Base-by-base conservation (phyloP, 768 basidiomycete species). In the Asterophora parasitica region DNA sequence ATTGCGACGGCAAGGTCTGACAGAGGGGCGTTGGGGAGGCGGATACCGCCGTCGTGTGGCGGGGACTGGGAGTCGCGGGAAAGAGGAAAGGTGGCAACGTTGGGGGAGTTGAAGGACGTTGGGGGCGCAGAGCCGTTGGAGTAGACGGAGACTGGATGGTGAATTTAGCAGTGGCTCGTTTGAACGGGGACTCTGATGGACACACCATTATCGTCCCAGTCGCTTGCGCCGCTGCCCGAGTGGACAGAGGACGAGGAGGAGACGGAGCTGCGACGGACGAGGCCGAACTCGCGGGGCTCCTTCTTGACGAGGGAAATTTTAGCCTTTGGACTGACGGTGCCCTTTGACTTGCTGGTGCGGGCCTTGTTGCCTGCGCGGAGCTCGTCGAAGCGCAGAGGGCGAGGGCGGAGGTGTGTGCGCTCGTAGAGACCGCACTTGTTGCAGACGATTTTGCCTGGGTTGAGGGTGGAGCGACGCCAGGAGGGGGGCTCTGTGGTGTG, bases 341-440 rank as follows among this genome's bases (percentile, higher is more conserved):
- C 67, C 50, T 61, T 73, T 20, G 58, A 65, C 43, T 74, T 71
- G 66, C 82, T 89, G 7, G 39, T 17, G 51, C 89, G 77, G 10
- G 85, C 81, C 68, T 91, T 91, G 67, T 83, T 84, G n/a, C 89
- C 88, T 0, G 88, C 84, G 4, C 89, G 81, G 34, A 92, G 77
- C 65, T 92, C 90, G 63, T 92, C 90, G 53, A 92, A 92, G 45
- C 89, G 83, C 13, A 91, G 74, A 7, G 90, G 90, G 10, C 90
- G 77, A 4, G 89, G 81, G 17, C 90, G 79, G 46, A 92, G 66
- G 56, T 92, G 90, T 10, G 90, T 92, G 60, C 90, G 87, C 66
- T 92, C 90, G 60, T 92, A 92, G 32, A 92, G 76, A 8, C 90
- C 90, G 55, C 90, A 92, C 72, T 92, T 92, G 77, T 92, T 92